A percentile compares a stretch with the other conserved stretches of the same genome.
These are phyloP conservation scores for Cladorrhinum sp. DNA, from an alignment of 2,329 filamentous ascomycete species.

Conservation along the genomic window DNA sequence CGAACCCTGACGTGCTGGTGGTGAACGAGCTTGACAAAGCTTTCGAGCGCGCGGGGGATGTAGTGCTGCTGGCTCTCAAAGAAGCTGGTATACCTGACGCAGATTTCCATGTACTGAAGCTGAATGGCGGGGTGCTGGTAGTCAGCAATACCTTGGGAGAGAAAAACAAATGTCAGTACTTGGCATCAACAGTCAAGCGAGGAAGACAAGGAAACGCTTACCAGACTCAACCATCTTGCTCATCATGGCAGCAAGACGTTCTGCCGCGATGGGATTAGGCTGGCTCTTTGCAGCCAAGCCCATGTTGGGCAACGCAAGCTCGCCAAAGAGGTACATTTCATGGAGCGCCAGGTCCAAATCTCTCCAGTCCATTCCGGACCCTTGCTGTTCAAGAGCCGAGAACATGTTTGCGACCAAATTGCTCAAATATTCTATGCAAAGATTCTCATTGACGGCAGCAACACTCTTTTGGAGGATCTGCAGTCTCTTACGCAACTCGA, in stretches of 20 bases:
- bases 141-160: conserved; percentile 72
- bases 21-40: conserved; percentile 87
- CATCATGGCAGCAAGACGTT: conserved; percentile 89
- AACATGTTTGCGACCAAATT: conserved; percentile 87
- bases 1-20: conserved; percentile 84
- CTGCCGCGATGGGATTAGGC: conserved; percentile 73
- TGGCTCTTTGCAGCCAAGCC: conserved; percentile 83
- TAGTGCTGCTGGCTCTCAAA: conserved; percentile 81
- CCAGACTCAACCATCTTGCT: conserved; percentile 89
- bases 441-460: conserved; percentile 78
- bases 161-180: conserved; percentile 5
- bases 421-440: conserved; percentile 87
- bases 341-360: conserved; percentile 91
- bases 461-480: conserved; percentile 91
- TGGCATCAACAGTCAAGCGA: background rate
- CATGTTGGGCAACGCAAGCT: conserved; percentile 84
- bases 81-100: conserved; percentile 87
- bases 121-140: conserved; percentile 90
- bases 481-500: conserved; percentile 85
- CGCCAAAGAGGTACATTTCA: conserved; percentile 94
- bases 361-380: conserved; percentile 81
- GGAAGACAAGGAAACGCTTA: conserved; percentile 36
- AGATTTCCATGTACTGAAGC: conserved; percentile 97
- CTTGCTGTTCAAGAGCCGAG: conserved; percentile 70
- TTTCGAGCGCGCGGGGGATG: conserved; percentile 84